phyloP scores from a whole-genome alignment of 345 rosid genomes.

The Mangifera indica region DNA sequence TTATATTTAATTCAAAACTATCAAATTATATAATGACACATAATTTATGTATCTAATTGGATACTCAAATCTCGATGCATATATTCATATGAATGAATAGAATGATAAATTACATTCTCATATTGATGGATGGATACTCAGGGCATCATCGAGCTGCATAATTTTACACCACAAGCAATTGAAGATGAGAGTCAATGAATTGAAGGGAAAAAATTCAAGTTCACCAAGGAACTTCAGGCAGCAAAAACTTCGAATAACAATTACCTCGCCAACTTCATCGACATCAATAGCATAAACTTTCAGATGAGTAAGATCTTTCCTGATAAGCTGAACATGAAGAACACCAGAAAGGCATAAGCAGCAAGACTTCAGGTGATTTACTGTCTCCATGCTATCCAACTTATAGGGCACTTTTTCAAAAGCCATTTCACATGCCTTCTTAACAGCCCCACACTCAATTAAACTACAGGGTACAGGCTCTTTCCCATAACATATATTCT shows the following conservation, averaged over 20 bases:
- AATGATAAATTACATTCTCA: too few species aligned
- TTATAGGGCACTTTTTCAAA: neutral
- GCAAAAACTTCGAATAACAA: constrained; percentile 7
- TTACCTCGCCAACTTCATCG: constrained; percentile 98
- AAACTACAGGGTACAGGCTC: neutral
- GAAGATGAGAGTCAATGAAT: constrained; percentile 9
- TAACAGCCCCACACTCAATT: neutral
- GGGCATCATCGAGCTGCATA: constrained; percentile 90
- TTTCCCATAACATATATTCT: neutral
- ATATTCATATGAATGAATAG: too few species aligned
- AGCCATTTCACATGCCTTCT: neutral
- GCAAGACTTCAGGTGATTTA: neutral
- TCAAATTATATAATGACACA: too few species aligned
- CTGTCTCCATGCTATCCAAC: too few species aligned
- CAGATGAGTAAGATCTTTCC: constrained; percentile 78
- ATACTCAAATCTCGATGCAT: too few species aligned
- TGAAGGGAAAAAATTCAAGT: constrained; percentile 1
- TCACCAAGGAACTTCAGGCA: neutral
- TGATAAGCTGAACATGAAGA: constrained; percentile 46
- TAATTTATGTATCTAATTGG: too few species aligned
- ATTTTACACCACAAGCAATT: constrained; percentile 14
- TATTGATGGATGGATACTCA: too few species aligned
- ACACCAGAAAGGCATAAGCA: constrained; percentile 24
- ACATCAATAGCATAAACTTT: constrained; percentile 98
- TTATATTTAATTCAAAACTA: too few species aligned